Percentiles rank a stretch among this genome's conserved stretches.
These are phyloP conservation scores for Theileria annulata DNA, from an alignment of 169 alveolate genomes.

Conservation along the genomic window DNA sequence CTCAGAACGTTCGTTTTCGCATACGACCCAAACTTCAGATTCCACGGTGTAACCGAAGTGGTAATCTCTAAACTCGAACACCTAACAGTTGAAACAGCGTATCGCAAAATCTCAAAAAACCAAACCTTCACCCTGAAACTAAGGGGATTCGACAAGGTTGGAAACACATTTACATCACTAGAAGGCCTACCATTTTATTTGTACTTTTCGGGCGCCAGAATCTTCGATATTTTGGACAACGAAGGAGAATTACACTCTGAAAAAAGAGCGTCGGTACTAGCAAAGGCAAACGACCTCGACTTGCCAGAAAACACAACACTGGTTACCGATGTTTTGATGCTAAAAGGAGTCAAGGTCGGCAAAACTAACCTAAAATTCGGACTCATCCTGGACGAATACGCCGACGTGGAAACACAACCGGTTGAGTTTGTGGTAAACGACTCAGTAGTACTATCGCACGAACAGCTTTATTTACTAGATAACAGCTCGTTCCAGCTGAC, in stretches of 20 bases:
- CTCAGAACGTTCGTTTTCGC: constrained; percentile 57
- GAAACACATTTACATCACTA: constrained; percentile 61
- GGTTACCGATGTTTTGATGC: constrained; percentile 57
- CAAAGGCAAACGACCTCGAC: constrained; percentile 36
- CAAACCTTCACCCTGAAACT: constrained; percentile 62
- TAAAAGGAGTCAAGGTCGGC: constrained; percentile 65
- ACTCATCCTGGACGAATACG: constrained; percentile 53
- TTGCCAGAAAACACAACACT: constrained; percentile 37
- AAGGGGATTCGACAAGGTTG: constrained; percentile 49
- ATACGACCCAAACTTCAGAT: constrained; percentile 36
- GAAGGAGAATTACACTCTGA: constrained; percentile 62
- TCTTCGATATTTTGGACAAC: constrained; percentile 50
- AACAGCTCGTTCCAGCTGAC: neutral
- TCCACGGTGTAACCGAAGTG: constrained; percentile 62
- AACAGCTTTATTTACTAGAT: constrained; percentile 22
- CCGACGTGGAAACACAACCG: constrained; percentile 32
- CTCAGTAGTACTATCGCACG: constrained; percentile 48
- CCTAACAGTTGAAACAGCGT: constrained; percentile 56
- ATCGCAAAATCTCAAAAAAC: constrained; percentile 59
- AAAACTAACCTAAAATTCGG: constrained; percentile 34
- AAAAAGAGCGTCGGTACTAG: constrained; percentile 37
- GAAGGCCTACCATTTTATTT: constrained; percentile 67
- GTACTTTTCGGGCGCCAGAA: constrained; percentile 17
- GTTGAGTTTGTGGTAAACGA: constrained; percentile 67
- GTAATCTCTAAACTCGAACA: constrained; percentile 47